A percentile compares a stretch with the other conserved stretches of the same genome.
phyloP scores from a whole-genome alignment of 352 stramenopile genomes.

The Phytophthora fragariae region DNA sequence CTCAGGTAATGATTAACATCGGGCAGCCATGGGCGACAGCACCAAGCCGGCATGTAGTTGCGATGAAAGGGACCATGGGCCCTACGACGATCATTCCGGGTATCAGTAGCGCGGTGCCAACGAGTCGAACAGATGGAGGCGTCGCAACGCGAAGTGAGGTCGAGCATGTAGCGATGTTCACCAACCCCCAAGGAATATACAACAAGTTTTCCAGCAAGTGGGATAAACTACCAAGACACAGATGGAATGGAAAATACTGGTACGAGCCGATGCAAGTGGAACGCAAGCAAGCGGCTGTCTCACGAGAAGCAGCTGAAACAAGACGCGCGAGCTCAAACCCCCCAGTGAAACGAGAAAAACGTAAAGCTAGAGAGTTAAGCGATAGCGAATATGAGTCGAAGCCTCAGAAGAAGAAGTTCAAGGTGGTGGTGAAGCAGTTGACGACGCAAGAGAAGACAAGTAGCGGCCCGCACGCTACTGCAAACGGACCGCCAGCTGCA shows the following conservation, averaged over 20 bases:
- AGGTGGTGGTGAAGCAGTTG: background rate
- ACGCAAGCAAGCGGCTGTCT: too few species aligned
- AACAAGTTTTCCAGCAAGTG: too few species aligned
- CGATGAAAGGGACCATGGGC: background rate
- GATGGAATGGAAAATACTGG: too few species aligned
- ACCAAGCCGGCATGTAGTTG: background rate
- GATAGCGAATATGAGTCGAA: background rate
- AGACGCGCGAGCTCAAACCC: too few species aligned
- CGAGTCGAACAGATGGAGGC: background rate
- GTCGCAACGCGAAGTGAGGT: background rate
- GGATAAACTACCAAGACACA: too few species aligned
- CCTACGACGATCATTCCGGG: background rate
- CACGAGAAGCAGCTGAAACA: too few species aligned
- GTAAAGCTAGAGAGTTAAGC: background rate
- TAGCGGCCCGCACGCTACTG: background rate
- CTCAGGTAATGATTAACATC: slow-evolving; percentile 4
- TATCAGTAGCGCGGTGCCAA: background rate
- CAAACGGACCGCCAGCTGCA: too few species aligned
- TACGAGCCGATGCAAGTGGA: too few species aligned
- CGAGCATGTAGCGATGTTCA: background rate
- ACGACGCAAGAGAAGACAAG: background rate
- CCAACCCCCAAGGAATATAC: too few species aligned
- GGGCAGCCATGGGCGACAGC: background rate
- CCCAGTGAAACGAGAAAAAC: background rate
- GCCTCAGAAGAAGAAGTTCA: background rate